phyloP scores from a whole-genome alignment of 805 yeast species.

The Ascoidea rubescens region DNA sequence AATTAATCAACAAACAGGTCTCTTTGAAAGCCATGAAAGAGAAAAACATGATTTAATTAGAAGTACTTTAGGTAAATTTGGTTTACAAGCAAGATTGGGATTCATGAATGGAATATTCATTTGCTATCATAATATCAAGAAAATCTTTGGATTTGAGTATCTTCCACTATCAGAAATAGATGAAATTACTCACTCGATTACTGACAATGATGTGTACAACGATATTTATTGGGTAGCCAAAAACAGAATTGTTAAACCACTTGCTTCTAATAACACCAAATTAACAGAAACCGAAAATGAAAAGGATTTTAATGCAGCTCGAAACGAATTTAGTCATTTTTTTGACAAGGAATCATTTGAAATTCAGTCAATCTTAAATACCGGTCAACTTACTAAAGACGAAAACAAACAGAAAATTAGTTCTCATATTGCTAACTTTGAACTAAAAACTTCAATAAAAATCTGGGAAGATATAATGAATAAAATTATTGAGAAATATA shows the following conservation, averaged over 20 bases:
- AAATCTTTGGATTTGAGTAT: conserved; percentile 84
- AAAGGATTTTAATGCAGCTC: conserved; percentile 12
- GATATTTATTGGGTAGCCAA: conserved; percentile 4
- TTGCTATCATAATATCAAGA: conserved; percentile 75
- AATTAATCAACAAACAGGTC: conserved; percentile 46
- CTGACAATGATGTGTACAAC: conserved; percentile 13
- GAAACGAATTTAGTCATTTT: conserved; percentile 12
- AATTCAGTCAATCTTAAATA: conserved; percentile 11
- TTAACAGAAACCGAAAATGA: conserved; percentile 9
- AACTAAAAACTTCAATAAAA: conserved; percentile 46
- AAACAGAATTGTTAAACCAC: neutral
- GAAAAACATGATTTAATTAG: conserved; percentile 66
- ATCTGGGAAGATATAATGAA: conserved; percentile 35
- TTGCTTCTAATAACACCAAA: conserved; percentile 1
- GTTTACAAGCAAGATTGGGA: conserved; percentile 87
- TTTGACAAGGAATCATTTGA: conserved; percentile 5
- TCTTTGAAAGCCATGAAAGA: conserved; percentile 66
- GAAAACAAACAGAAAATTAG: conserved; percentile 21
- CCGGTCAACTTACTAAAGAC: no score
- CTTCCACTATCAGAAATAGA: conserved; percentile 67
- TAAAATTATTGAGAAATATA: conserved; percentile 18
- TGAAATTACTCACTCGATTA: conserved; percentile 36
- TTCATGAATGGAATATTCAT: conserved; percentile 93
- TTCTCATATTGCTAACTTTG: conserved; percentile 45
- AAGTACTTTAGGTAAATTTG: conserved; percentile 70